Evolutionary conservation across 192 early-diverging fungal species (phyloP), one percentile per base, ranked within the genome.

Genomic region (Rhizoclosmatium sp.): DNA sequence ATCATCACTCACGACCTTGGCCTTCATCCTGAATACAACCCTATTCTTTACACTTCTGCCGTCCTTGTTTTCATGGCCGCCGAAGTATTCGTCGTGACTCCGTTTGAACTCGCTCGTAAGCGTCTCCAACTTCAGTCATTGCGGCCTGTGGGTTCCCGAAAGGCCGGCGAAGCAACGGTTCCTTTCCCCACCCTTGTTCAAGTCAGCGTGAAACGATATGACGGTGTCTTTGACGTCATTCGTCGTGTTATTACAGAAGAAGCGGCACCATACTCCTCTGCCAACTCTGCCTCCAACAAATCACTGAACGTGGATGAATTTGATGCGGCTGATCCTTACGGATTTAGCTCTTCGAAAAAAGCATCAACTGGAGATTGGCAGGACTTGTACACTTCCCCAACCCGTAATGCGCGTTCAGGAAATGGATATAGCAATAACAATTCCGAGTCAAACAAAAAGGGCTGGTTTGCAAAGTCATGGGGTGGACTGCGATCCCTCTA

Each of bases 51-150:
- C 65, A 91, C 92, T 71, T 83, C 91, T 9, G 89, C 90, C 0
- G 89, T 91, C 39, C 81, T 97, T 23, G 84, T 84, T 3, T 86
- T 95, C 60, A 87, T 93, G 56, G 93, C 92, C 0, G 44, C 95
- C 2, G 91, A 97, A 59, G 83, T 93, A 1, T 78, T 91, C 9
- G 91, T 98, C 14, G 90, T 92, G 69, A 83, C 95, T 45, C 97
- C 97, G 0, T 79, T 99, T 19, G 95, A 99, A 44, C 93, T 96
- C 3, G 91, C 94, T 64, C 86, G 96, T 7, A 93, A 93, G 78
- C 86, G 97, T 4, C 78, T 99, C 39, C 93, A 94, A 62, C 90
- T 93, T 47, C 97, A 99, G 82, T 68, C 70, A 51, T 46, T 85
- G 49, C 39, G 54, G 19, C 70, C 70, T 40, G 72, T 40, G 46